These are phyloP conservation scores for Dendrobium catenatum DNA, from an alignment of 106 monocot species.

Conservation along the genomic window DNA sequence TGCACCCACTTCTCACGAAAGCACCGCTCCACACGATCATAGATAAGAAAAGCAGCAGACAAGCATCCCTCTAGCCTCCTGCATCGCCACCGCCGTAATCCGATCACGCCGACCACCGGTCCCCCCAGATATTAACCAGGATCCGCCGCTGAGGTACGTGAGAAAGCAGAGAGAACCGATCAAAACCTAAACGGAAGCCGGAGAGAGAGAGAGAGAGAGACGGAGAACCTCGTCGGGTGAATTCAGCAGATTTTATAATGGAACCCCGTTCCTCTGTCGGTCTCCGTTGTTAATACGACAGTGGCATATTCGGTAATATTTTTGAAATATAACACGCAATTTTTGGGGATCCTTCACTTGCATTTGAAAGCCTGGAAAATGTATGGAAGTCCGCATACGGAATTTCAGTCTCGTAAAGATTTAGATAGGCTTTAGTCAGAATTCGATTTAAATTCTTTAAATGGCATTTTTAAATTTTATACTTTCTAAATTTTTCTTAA, in stretches of 20 bases:
- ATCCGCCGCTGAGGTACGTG: not conserved
- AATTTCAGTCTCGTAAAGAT: too few species aligned
- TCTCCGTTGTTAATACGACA: too few species aligned
- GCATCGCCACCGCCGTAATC: not conserved
- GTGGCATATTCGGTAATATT: too few species aligned
- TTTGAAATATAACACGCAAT: too few species aligned
- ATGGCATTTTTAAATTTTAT: too few species aligned
- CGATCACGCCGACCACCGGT: not conserved
- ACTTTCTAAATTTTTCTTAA: too few species aligned
- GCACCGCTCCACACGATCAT: not conserved
- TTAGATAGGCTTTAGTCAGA: too few species aligned
- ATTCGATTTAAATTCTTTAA: too few species aligned
- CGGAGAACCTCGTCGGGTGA: not conserved
- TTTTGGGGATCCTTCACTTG: too few species aligned
- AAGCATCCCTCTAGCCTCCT: not conserved
- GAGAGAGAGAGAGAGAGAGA: not conserved
- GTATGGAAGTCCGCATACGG: too few species aligned
- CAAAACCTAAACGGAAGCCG: not conserved
- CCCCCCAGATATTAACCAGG: not conserved
- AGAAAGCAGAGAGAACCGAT: not conserved
- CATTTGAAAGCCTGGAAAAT: too few species aligned
- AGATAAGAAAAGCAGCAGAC: conserved; percentile 15
- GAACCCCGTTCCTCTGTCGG: not conserved
- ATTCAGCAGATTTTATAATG: not conserved
- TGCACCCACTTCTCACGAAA: not conserved